Percentiles rank a stretch among this genome's conserved stretches.
Evolutionary conservation across 2,329 filamentous ascomycete species (phyloP).

Genomic region (Remersonia thermophila): DNA sequence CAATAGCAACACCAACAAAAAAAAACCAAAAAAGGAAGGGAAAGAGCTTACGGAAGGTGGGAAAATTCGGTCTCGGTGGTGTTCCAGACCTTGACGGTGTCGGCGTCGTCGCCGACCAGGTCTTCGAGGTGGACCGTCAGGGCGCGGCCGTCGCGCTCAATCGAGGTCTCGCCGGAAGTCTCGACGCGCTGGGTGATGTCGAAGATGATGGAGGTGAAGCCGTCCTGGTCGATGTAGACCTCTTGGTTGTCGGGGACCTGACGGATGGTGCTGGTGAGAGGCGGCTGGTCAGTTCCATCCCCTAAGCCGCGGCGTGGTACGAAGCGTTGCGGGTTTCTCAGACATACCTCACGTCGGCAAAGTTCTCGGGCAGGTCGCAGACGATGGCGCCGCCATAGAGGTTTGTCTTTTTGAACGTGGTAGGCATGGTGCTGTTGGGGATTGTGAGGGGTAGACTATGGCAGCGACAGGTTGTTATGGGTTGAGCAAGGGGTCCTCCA

Average conservation of each 20-base stretch:
- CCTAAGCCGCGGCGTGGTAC: no score
- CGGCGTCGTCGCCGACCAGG: constrained; percentile 50
- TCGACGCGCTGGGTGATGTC: constrained; percentile 79
- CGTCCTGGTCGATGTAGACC: constrained; percentile 73
- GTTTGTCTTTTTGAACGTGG: constrained; percentile 39
- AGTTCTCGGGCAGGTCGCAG: constrained; percentile 53
- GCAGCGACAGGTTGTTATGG: neutral
- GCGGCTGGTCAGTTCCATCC: no score
- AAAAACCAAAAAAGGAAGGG: no score
- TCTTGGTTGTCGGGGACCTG: constrained; percentile 82
- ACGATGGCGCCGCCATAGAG: constrained; percentile 64
- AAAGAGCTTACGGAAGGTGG: constrained; percentile 40
- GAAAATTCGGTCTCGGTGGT: constrained; percentile 49
- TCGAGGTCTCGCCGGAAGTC: constrained; percentile 29
- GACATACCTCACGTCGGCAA: constrained; percentile 59
- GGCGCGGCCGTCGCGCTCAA: constrained; percentile 57
- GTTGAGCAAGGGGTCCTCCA: neutral
- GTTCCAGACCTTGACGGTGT: constrained; percentile 54
- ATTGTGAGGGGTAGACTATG: neutral
- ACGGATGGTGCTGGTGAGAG: constrained; percentile 46
- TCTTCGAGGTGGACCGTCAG: constrained; percentile 58
- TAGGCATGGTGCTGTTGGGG: neutral
- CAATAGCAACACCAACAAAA: no score
- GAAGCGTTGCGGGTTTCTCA: no score
- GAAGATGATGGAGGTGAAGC: constrained; percentile 78